Evolutionary conservation across 129 eudicot genomes (phyloP).

Genomic region (Oenanthe sinensis): DNA sequence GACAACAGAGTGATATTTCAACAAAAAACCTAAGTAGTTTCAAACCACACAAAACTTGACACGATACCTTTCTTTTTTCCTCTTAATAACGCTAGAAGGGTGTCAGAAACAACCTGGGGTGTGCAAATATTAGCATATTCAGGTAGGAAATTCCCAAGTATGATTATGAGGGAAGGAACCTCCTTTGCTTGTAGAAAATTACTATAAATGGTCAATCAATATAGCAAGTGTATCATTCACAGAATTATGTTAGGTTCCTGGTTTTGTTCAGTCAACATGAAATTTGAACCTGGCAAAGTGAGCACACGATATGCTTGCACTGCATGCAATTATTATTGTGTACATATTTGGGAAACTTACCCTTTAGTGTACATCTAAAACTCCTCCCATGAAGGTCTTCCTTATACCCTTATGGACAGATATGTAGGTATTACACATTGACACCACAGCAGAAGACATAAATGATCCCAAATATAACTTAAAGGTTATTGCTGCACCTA

Average conservation of each 20-base stretch:
- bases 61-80: not conserved
- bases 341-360: not conserved
- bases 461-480: not conserved
- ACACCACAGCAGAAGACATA: not conserved
- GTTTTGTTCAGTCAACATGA: too few species aligned
- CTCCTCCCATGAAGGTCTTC: not conserved
- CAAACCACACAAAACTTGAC: not conserved
- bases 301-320: not conserved
- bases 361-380: too few species aligned
- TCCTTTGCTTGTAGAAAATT: not conserved
- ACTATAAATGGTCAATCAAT: too few species aligned
- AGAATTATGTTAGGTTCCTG: not conserved
- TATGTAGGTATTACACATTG: not conserved
- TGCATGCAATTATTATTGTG: not conserved
- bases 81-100: not conserved
- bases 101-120: not conserved
- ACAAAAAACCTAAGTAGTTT: not conserved
- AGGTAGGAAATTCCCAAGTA: not conserved
- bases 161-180: not conserved
- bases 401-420: not conserved
- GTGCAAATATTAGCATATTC: not conserved
- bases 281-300: not conserved
- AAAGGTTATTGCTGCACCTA: not conserved
- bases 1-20: not conserved
- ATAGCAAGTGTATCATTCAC: not conserved